Evolutionary conservation across 306 rosid genomes (phyloP), one percentile per base, ranked within the genome.

Genomic region (Nissolia schottii): DNA sequence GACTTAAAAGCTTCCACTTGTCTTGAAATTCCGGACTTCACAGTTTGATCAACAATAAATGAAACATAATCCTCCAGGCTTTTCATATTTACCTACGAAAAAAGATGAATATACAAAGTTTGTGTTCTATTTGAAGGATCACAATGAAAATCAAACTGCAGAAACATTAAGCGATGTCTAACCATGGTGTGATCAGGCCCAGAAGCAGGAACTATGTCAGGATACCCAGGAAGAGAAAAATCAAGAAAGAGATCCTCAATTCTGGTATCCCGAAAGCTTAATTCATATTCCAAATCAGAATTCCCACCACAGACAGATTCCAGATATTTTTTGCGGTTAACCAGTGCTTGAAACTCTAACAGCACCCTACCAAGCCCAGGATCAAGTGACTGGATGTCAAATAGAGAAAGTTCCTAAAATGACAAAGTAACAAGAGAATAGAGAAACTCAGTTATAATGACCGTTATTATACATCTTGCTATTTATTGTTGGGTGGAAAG

Each of bases 171-270:
- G 43, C 66, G 40, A 45, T 51, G 58, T 37, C 85, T 57, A 85
- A 95, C 99, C 83, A 74, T 75, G 49, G 82, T 14, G 59, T 89
- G 73, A 62, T 86, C 87, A 18, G 81, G 68, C 64, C 77, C 80
- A 14, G 92, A 88, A 62, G 88, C 65, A 70, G 89, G 96, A 71
- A 80, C 66, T 64, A 86, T 85, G 78, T 87, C 91, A 61, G 96
- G 96, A 81, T 89, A 89, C 64, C 97, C 99, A 55, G 99, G 99
- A 74, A 95, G 93, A 53, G 93, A 84, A 74, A 95, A 95, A 81
- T 95, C 97, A 78, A 95, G 90, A 79, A 82, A 92, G 80, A 95
- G 99, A 83, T 95, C 99, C 78, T 92, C 99, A 69, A 95, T 88
- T 58, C 69, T 80, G 37, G 86, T 80, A 50, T 80, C 78, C 68